Evolutionary conservation across 169 alveolate species (phyloP), one percentile per base, ranked within the genome.

Genomic region (Theileria annulata): DNA sequence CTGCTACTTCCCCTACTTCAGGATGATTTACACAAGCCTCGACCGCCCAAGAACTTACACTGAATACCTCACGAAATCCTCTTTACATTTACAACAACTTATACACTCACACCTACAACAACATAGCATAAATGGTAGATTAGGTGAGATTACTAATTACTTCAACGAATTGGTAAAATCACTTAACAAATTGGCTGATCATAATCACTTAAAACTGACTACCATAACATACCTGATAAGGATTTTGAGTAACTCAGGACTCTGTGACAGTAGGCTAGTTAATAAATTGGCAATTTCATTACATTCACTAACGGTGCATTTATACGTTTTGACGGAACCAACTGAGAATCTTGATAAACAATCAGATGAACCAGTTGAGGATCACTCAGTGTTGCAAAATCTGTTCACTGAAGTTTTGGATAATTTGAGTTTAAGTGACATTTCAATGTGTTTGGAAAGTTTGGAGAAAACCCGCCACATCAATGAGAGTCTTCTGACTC

Each of bases 1-100:
- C 19, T 71, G 70, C 2, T 37, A 69, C 17, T 62, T 58, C 31
- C 87, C 87, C 35, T 79, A 79, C 33, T 79, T 42, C 56, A 77
- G 71, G 47, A 58, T 70, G 30, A 62, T 79, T 15, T 19, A 79
- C 23, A 47, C 71, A 9, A 47, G 77, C 15, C 31, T 54, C 17
- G 31, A 35, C 33, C 42, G 35, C 0, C n/a, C 64, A 3, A 56
- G 87, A 30, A 30, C 27, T 21, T n/a, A 79, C 47, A 63, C 58
- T 2, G 23, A 35, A 12, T 67, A 66, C 48, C 77, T 79, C 13
- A 51, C 72, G 31, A 54, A 51, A 35, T 76, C 87, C 3, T 70
- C 75, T 5, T 37, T 69, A 1, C 19, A 13, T 19, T 15, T 79
- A 0, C 87, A 79, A 12, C 31, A 37, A 4, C 73, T 64, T 5